Conservation (phyloP, 805 yeast genomes). For the Lachancea dasiensis region DNA sequence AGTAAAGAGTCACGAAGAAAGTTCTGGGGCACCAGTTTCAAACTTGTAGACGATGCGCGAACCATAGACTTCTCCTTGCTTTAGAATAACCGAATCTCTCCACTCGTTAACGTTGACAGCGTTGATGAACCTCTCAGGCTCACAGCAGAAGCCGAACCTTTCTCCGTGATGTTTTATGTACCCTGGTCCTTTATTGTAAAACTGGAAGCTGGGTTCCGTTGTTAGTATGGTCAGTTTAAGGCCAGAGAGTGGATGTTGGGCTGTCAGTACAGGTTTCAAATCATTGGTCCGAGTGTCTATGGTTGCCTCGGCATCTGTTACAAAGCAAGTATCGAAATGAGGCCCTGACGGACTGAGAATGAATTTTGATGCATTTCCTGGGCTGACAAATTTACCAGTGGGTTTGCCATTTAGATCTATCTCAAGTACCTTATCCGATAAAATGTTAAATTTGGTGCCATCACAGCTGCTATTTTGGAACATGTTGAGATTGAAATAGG, state of each 20-base stretch:
- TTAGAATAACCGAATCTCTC: slow-evolving; percentile 43
- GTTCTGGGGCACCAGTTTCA: background rate
- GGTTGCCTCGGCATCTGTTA: slow-evolving; percentile 30
- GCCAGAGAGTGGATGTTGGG: slow-evolving; percentile 40
- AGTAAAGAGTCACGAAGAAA: too few relatives aligned
- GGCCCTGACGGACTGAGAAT: slow-evolving; percentile 14
- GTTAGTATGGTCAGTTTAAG: slow-evolving; percentile 40
- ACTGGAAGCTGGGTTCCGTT: slow-evolving; percentile 63
- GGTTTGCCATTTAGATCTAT: slow-evolving; percentile 38
- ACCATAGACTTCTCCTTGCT: slow-evolving; percentile 50
- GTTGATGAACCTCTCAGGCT: slow-evolving; percentile 53
- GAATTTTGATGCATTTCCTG: slow-evolving; percentile 9
- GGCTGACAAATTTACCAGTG: slow-evolving; percentile 36
- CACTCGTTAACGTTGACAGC: slow-evolving; percentile 45
- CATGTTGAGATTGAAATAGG: slow-evolving; percentile 49
- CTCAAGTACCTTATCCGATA: slow-evolving; percentile 37
- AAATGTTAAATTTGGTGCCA: slow-evolving; percentile 37
- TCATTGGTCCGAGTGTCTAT: slow-evolving; percentile 44
- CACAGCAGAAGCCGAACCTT: slow-evolving; percentile 55
- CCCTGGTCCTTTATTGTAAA: slow-evolving; percentile 55
- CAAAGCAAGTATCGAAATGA: slow-evolving; percentile 44
- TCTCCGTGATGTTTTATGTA: slow-evolving; percentile 28
- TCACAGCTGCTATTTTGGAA: slow-evolving; percentile 26
- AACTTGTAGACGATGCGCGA: slow-evolving; percentile 32
- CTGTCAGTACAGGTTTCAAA: slow-evolving; percentile 37